Conservation (phyloP, 208 protist genomes). For the Acanthamoeba culbertsoni region DNA sequence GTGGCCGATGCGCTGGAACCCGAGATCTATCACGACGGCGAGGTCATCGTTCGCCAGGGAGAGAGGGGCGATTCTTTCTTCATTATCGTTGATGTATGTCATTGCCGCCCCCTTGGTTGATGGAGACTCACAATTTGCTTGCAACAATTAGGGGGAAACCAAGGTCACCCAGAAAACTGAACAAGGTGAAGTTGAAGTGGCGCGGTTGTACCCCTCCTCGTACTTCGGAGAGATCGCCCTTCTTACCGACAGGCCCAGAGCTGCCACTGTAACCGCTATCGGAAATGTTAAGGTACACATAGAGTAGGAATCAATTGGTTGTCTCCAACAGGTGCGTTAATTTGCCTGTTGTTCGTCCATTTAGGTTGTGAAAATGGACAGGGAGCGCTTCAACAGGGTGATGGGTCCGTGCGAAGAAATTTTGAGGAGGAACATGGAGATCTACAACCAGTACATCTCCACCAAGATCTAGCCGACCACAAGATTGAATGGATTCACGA, state of each 20-base stretch:
- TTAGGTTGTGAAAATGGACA: constrained; percentile 67
- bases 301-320: too few species aligned
- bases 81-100: constrained; percentile 76
- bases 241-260: background rate
- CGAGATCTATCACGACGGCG: constrained; percentile 60
- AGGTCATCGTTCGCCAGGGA: constrained; percentile 79
- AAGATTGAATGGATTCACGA: too few species aligned
- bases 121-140: too few species aligned
- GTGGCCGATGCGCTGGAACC: constrained; percentile 77
- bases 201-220: background rate
- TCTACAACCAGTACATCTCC: constrained; percentile 67
- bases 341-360: background rate
- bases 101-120: too few species aligned
- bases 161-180: background rate
- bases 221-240: background rate
- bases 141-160: background rate
- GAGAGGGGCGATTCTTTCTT: constrained; percentile 81
- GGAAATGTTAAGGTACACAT: background rate
- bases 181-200: too few species aligned
- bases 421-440: constrained; percentile 72
- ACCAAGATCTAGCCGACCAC: constrained; percentile 14
- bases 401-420: constrained; percentile 74
- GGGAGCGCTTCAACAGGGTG: constrained; percentile 70
- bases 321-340: background rate
- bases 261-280: constrained; percentile 56